Base-by-base conservation (phyloP, 2,329 filamentous ascomycete species). In the Escovopsis weberi region DNA sequence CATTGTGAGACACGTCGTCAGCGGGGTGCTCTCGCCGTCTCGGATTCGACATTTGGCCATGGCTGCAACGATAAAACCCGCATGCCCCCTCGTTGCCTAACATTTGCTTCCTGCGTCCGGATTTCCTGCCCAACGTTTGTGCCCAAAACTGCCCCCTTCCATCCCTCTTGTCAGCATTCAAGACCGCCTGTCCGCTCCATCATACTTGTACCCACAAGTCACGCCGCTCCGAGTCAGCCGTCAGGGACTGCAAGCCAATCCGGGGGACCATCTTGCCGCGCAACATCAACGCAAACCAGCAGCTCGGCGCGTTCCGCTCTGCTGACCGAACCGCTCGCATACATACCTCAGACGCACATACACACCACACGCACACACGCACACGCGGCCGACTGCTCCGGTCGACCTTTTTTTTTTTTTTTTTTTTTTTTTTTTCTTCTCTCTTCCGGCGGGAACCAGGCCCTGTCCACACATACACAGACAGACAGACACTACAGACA, bases 21-120 rank as follows among this genome's bases (percentile, higher is more conserved):
- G 52, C 53, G 54, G 52, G 53, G 53, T 48, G 45, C 44, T 50
- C 34, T 45, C 41, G 38, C 34, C 44, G 46, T 44, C 44, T 46
- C 19, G 51, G 41, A 49, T 40, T 44, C 46, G 40, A 40, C 34
- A 50, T 59, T 56, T 53, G 54, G 53, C 52, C 48, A 52, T 46
- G 46, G 55, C 50, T 42, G 49, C 50, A 51, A 61, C 53, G 55
- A 61, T 72, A 72, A 72, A 72, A 70, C 62, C 66, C 64, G 62
- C 62, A 59, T 55, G 57, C 60, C 63, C 66, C 68, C 65, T 62
- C 58, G 52, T 59, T 55, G 60, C 62, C 61, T 59, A 60, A 64
- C 56, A 33, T 55, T 19, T 47, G 45, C 40, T 48, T 53, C 50
- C 52, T 54, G 43, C 44, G 52, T 53, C 50, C 49, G 52, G 47